Evolutionary conservation across 352 stramenopile species (phyloP).

Genomic region (Phytophthora cactorum): DNA sequence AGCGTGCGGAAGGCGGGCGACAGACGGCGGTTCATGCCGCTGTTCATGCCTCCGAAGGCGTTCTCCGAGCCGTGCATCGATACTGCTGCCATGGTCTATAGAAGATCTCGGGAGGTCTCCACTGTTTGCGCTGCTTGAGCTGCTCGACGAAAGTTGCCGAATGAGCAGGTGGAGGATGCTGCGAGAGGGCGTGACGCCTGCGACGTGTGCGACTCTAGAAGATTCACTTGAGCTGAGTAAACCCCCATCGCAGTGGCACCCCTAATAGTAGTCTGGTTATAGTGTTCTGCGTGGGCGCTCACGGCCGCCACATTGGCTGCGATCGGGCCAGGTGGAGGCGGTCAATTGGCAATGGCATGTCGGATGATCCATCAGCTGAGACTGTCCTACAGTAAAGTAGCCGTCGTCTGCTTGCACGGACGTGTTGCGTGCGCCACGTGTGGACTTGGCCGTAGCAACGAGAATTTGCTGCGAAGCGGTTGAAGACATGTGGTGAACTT

Average conservation of each 20-base stretch:
- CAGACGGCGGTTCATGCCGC: constrained; percentile 42
- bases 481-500: constrained; percentile 3
- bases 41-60: constrained; percentile 54
- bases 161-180: constrained; percentile 8
- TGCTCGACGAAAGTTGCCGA: constrained; percentile 30
- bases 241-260: constrained; percentile 16
- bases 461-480: neutral
- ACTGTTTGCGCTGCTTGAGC: constrained; percentile 12
- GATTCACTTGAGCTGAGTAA: constrained; percentile 35
- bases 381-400: constrained; percentile 4
- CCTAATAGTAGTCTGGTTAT: neutral
- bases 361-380: neutral
- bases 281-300: constrained; percentile 6
- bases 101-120: constrained; percentile 7
- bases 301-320: constrained; percentile 15
- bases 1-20: constrained; percentile 66
- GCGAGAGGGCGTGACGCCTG: constrained; percentile 23
- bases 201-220: constrained; percentile 37
- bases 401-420: constrained; percentile 16
- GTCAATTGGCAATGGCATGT: constrained; percentile 13
- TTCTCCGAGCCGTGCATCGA: constrained; percentile 61
- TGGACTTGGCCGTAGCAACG: neutral
- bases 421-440: neutral
- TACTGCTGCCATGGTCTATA: constrained; percentile 54
- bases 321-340: constrained; percentile 15